Conservation (phyloP, 2,329 filamentous ascomycete genomes). For the Domatiomyces catenatus region DNA sequence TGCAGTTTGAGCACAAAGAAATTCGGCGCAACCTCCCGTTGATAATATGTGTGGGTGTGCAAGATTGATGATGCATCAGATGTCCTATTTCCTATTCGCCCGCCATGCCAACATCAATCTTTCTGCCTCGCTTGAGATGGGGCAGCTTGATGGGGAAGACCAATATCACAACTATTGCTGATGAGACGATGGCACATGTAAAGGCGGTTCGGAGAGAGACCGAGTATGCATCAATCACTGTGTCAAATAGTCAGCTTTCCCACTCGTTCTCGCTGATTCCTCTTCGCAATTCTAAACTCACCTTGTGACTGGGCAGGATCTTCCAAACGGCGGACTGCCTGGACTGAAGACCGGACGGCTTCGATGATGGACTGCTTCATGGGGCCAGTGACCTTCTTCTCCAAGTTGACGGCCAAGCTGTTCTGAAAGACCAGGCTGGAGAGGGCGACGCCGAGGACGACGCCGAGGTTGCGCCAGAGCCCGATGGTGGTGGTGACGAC, state of each 20-base stretch:
- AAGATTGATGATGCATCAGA: not conserved
- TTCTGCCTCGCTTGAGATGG: constrained; percentile 3
- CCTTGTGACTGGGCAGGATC: constrained; percentile 9
- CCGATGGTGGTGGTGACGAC: constrained; percentile 22
- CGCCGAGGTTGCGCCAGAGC: constrained; percentile 11
- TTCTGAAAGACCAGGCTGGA: constrained; percentile 16
- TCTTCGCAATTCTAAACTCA: not conserved
- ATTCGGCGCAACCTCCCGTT: not conserved
- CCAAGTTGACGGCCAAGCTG: constrained; percentile 10
- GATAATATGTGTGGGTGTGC: too few relatives aligned
- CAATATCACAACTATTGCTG: constrained; percentile 4
- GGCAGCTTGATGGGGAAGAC: constrained; percentile 12
- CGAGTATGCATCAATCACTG: constrained; percentile 15
- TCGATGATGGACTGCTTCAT: constrained; percentile 10
- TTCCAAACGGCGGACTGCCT: constrained; percentile 8
- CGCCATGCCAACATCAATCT: constrained; percentile 2
- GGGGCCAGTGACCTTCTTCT: constrained; percentile 1
- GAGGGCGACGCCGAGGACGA: constrained; percentile 14
- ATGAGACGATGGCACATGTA: constrained; percentile 4
- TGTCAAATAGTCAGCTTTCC: not conserved
- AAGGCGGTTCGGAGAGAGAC: constrained; percentile 12
- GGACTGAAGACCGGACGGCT: constrained; percentile 10
- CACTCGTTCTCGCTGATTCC: not conserved
- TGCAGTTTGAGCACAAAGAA: not conserved
- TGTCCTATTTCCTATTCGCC: constrained; percentile 6